A percentile compares a stretch with the other conserved stretches of the same genome.
Conservation (phyloP, 352 stramenopile genomes). For the Globisporangium canariense region DNA sequence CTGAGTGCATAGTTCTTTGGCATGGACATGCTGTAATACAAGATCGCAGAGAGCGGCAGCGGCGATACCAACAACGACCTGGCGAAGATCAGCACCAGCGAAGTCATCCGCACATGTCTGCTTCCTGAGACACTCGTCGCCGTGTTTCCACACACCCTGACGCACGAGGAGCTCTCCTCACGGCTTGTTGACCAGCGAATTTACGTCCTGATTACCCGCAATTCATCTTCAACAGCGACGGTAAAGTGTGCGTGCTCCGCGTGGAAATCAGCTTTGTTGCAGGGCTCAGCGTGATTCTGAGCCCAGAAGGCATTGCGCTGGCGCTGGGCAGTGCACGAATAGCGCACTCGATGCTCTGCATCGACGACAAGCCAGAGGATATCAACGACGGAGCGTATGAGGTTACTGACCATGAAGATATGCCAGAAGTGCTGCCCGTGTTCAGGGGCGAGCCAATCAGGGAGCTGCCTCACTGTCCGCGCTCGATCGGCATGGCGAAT, state of each 20-base stretch:
- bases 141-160: slow-evolving; percentile 20
- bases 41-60: slow-evolving; percentile 13
- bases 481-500: no score
- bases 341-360: no score
- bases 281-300: no score
- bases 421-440: no score
- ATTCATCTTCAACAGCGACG: slow-evolving; percentile 20
- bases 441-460: no score
- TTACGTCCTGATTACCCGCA: background rate
- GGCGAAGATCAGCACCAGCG: slow-evolving; percentile 17
- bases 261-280: no score
- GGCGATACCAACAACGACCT: background rate
- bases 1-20: slow-evolving; percentile 18
- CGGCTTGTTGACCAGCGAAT: slow-evolving; percentile 20
- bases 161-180: slow-evolving; percentile 12
- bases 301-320: no score
- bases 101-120: slow-evolving; percentile 18
- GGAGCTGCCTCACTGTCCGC: background rate
- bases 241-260: slow-evolving; percentile 1
- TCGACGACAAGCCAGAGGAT: no score
- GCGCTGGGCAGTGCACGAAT: no score
- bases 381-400: no score
- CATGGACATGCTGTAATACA: slow-evolving; percentile 18
- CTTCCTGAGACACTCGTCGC: slow-evolving; percentile 20
- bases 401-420: no score